Evolutionary conservation across 345 rosid species (phyloP), one percentile per base, ranked within the genome.

Genomic region (Dimocarpus longan): DNA sequence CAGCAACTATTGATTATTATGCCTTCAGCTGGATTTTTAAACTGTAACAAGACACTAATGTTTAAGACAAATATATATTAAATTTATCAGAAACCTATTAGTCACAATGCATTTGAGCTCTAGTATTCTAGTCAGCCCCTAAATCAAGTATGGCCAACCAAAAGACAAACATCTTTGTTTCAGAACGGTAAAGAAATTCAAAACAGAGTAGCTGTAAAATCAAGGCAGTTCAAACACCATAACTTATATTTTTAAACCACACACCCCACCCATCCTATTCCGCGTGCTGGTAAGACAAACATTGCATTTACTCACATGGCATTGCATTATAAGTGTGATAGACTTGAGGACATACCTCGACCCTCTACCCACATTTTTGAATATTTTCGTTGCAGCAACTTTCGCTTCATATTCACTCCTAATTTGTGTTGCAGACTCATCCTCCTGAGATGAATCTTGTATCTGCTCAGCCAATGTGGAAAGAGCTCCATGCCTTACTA

Each of bases 381-480:
- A 95, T 52, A 95, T 93, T 83, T 88, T 95, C 66, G 92, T 86
- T 0, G 97, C 97, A 18, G 98, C 97, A 74, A 84, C 87, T 87
- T 88, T 95, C n/a, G 98, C 98, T 82, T 93, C 92, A 0, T 75
- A 74, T 74, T 95, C 99, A 40, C 87, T 95, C 82, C 81, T 70
- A 62, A 95, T 95, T 73, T 86, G 85, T 6, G 87, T 90, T 6
- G 92, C 84, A 39, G 89, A 81, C 68, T 92, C 98, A 57, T 91
- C 98, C 66, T 82, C 90, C 0, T 70, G 43, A 10, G 87, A 19
- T 0, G 92, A 68, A 66, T 87, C 93, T 57, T 85, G 85, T 66
- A 93, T 91, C 68, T 84, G 97, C 85, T 95, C 98, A 66, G 91
- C 98, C 78, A 95, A 84, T 40, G 98, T 95, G 50, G 99, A 85